A percentile compares a stretch with the other conserved stretches of the same genome.
Conservation (phyloP, 208 protist genomes). For the Balamuthia mandrillaris region DNA sequence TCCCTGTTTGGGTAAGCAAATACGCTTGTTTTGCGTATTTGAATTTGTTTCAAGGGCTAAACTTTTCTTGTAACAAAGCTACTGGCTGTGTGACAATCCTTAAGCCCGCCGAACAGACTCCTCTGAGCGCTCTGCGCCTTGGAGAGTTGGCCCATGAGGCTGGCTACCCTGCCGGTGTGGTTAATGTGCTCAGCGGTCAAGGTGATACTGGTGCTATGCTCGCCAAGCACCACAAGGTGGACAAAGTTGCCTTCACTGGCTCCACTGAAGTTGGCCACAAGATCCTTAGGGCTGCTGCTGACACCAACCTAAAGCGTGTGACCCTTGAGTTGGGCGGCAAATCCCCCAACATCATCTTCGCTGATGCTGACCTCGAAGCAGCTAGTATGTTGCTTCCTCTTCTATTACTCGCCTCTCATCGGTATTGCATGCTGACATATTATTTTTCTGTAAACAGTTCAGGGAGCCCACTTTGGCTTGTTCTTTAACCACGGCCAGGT, state of each 20-base stretch:
- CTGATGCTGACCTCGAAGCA: conserved; percentile 77
- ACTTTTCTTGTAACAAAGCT: too few species aligned
- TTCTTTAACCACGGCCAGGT: conserved; percentile 39
- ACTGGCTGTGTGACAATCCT: conserved; percentile 79
- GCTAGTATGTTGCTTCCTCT: conserved; percentile 66
- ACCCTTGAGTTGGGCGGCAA: conserved; percentile 87
- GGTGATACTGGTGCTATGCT: conserved; percentile 69
- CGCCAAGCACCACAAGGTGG: conserved; percentile 72
- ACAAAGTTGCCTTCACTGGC: conserved; percentile 87
- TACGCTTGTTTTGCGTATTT: too few species aligned
- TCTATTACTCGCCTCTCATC: background rate
- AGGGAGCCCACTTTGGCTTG: conserved; percentile 54
- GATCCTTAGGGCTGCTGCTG: conserved; percentile 51
- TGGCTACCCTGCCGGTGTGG: conserved; percentile 79
- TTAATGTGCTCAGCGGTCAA: conserved; percentile 82
- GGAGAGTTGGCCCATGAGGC: conserved; percentile 77
- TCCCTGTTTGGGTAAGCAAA: conserved; percentile 78
- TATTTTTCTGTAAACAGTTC: conserved; percentile 9
- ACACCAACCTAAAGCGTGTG: conserved; percentile 59
- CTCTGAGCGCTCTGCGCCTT: conserved; percentile 77
- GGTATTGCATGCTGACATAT: background rate
- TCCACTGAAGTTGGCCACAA: conserved; percentile 75
- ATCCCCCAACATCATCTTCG: conserved; percentile 81
- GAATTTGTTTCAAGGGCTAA: too few species aligned
- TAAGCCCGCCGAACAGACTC: conserved; percentile 86